Conservation (phyloP, 2,329 filamentous ascomycete genomes). For the Hypoxylon sp. region DNA sequence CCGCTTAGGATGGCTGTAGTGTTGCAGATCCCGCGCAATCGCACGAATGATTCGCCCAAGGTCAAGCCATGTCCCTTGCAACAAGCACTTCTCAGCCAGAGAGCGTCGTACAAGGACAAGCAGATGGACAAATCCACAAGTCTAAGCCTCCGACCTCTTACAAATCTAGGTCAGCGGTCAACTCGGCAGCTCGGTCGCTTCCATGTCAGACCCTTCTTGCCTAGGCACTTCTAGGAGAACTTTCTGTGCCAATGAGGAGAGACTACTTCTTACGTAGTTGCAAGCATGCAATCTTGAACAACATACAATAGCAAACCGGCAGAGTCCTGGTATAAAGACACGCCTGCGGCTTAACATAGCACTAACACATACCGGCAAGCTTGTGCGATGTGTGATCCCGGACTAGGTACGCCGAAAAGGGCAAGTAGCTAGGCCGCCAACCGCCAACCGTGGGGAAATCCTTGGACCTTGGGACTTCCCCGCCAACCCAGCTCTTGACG, state of each 20-base stretch:
- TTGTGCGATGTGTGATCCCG: no score
- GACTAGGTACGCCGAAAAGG: neutral
- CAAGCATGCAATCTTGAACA: no score
- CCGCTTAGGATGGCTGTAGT: constrained; percentile 6
- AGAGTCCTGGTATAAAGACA: no score
- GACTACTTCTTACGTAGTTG: no score
- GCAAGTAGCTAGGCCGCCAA: neutral
- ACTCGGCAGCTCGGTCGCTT: no score
- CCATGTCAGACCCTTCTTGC: no score
- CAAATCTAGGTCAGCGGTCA: no score
- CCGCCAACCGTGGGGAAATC: neutral
- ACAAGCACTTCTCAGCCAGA: constrained; percentile 15
- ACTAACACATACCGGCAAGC: no score
- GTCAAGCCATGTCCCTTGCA: constrained; percentile 1
- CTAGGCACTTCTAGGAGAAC: no score
- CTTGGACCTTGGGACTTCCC: neutral
- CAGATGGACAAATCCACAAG: constrained; percentile 8
- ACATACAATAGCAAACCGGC: no score
- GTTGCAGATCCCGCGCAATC: constrained; percentile 41
- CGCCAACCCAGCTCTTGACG: neutral
- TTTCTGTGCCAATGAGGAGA: no score
- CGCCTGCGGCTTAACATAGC: no score
- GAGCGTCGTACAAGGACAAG: constrained; percentile 20
- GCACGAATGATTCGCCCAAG: constrained; percentile 36
- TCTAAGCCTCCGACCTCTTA: neutral